phyloP scores from a whole-genome alignment of 768 basidiomycete genomes.

The Mycena crocata region DNA sequence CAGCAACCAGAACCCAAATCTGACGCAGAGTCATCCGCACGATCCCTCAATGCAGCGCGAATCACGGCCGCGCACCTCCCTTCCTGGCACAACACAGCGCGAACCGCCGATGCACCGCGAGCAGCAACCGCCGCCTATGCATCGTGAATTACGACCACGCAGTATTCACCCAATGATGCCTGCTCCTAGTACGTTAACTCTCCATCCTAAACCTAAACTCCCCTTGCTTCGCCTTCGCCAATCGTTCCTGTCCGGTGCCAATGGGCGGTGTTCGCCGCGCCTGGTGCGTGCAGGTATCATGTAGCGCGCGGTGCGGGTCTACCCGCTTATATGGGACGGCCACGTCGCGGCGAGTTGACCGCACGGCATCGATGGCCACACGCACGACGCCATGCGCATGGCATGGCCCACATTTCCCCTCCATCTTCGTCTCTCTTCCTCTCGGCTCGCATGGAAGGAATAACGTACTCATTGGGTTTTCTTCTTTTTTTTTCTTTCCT shows the following conservation, averaged over 20 bases:
- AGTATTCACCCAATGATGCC: conserved; percentile 22
- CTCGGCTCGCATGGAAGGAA: conserved; percentile 31
- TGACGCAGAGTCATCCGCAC: conserved; percentile 11
- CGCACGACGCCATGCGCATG: not conserved
- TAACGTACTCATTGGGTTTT: conserved; percentile 35
- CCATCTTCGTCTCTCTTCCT: conserved; percentile 19
- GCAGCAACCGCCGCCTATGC: conserved; percentile 8
- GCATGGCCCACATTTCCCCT: not conserved
- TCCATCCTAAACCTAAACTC: conserved; percentile 24
- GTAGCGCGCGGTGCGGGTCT: no score
- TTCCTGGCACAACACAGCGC: no score
- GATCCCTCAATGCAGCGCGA: conserved; percentile 1
- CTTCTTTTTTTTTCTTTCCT: not conserved
- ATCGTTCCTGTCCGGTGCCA: conserved; percentile 14
- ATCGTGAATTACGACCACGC: conserved; percentile 19
- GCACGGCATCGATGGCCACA: conserved; percentile 3
- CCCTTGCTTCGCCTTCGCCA: conserved; percentile 26
- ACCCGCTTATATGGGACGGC: no score
- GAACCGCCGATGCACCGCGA: conserved; percentile 20
- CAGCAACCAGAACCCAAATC: not conserved
- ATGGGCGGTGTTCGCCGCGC: not conserved
- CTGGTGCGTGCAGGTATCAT: not conserved
- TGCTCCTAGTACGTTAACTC: conserved; percentile 37
- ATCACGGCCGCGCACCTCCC: not conserved
- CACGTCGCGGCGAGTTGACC: no score